Evolutionary conservation across 164 flowering plant genomes (phyloP), one percentile per base, ranked within the genome.

Genomic region (Hamamelis virginiana): DNA sequence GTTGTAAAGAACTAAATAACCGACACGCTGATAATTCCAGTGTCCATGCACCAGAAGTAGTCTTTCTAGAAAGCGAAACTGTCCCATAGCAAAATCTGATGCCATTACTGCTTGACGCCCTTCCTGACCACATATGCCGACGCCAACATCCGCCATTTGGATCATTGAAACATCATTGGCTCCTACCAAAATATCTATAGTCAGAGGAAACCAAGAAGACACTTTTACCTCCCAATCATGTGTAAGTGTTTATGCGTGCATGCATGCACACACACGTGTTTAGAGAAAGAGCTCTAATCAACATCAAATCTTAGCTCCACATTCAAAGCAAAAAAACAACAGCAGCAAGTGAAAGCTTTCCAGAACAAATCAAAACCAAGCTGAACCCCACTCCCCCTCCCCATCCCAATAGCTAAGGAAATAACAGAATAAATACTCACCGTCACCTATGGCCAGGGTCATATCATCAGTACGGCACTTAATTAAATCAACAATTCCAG

Each of bases 71-170:
- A 90, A 92, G 59, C 83, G 82, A 70, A 92, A 92, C 81, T 92
- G 98, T 25, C 98, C 98, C 98, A 92, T 92, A 8, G 98, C 96
- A 89, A 91, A 92, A 75, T 92, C 98, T 56, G 98, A 87, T 67
- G 98, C 98, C 98, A 92, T 92, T 56, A 92, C 97, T 57, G 97
- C 97, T 80, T 92, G 97, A 51, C 97, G 92, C 52, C 97, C 97
- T 81, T 92, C 97, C 79, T 92, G 97, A 61, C 97, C 97, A 82
- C 92, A 87, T 71, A 92, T 84, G 23, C 97, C 97, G 72, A 92
- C 91, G 56, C 97, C 97, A 80, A 92, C 97, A 83, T 92, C 97
- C 69, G 97, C 97, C 97, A 90, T 92, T 88, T 92, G 97, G 73
- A 92, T 92, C 97, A 92, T 92, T 50, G 97, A 90, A 76, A 92